Evolutionary conservation across 352 stramenopile species (phyloP), one percentile per base, ranked within the genome.

Genomic region (Pythium dissotocum): DNA sequence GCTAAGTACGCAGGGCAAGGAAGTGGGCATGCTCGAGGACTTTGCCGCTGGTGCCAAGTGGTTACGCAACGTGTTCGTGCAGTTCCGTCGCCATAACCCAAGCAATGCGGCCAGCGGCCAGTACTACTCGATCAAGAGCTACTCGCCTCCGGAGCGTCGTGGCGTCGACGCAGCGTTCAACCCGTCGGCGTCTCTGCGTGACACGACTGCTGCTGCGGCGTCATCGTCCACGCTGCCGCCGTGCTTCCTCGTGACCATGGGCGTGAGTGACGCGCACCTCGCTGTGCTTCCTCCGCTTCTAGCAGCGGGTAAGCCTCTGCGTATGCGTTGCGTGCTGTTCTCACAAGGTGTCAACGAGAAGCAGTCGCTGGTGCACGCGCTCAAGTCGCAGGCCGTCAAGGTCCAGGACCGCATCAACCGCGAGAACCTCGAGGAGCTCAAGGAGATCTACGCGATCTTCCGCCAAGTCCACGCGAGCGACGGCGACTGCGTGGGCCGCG

Each of bases 21-120:
- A 99, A 70, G 82, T 97, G 13, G 92, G 90, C 13, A 98, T 99
- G 97, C 85, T 99, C 1, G 82, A 96, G 69, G 91, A 98, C 68
- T 91, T 97, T 70, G 85, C 83, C 9, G 89, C 85, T 10, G 89
- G 86, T 9, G 86, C 80, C 28, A 81, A 92, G 62, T 95, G 87
- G 89, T 74, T 98, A 16, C 77, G 74, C 40, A 88, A 83, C 54
- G 87, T 94, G 53, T 90, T 87, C 70, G 77, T 93, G 30, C 82
- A 90, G 71, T 93, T 93, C 53, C 82, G 84, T 2, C 63, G 63
- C 21, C 63, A 70, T 36, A 64, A 70, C 49, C 33, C 48, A 77
- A 82, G 44, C 74, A 87, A 32, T 52, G 62, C 18, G 77, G 54
- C 64, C 0, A 77, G 76, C 0, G 78, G 75, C 0, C 73, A 75